phyloP scores from a whole-genome alignment of 2,329 filamentous ascomycete genomes.

The Fusarium domesticum region DNA sequence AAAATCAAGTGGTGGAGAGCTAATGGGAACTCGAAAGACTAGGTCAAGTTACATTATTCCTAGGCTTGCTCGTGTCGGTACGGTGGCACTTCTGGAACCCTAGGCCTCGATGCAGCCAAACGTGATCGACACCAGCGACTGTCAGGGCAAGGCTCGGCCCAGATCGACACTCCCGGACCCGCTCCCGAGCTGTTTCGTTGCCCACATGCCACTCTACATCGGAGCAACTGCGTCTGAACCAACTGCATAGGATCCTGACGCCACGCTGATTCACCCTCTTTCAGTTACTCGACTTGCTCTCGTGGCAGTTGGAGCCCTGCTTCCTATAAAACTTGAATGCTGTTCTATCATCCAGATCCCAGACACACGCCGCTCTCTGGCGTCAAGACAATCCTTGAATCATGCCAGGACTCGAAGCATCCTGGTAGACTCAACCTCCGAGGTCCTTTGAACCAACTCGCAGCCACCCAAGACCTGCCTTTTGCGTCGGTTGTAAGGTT shows the following conservation, averaged over 20 bases:
- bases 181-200: slow-evolving; percentile 13
- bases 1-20: slow-evolving; percentile 21
- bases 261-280: no score
- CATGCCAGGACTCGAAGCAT: slow-evolving; percentile 16
- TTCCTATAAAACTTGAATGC: slow-evolving; percentile 12
- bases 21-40: background rate
- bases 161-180: slow-evolving; percentile 19
- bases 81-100: no score
- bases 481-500: background rate
- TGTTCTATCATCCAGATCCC: slow-evolving; percentile 8
- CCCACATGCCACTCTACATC: slow-evolving; percentile 13
- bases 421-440: slow-evolving; percentile 3
- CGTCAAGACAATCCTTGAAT: slow-evolving; percentile 16
- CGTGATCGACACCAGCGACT: slow-evolving; percentile 20
- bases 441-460: slow-evolving; percentile 4
- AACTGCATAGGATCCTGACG: slow-evolving; percentile 12
- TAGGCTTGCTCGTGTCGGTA: slow-evolving; percentile 4
- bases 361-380: slow-evolving; percentile 11
- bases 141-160: slow-evolving; percentile 14
- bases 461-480: slow-evolving; percentile 4
- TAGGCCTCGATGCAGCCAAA: background rate
- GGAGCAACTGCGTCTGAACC: slow-evolving; percentile 28
- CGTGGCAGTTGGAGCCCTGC: slow-evolving; percentile 10
- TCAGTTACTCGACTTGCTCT: slow-evolving; percentile 10
- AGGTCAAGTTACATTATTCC: background rate